These are phyloP conservation scores for Cladophialophora exuberans DNA, from an alignment of 2,329 filamentous ascomycete genomes.

Conservation along the genomic window DNA sequence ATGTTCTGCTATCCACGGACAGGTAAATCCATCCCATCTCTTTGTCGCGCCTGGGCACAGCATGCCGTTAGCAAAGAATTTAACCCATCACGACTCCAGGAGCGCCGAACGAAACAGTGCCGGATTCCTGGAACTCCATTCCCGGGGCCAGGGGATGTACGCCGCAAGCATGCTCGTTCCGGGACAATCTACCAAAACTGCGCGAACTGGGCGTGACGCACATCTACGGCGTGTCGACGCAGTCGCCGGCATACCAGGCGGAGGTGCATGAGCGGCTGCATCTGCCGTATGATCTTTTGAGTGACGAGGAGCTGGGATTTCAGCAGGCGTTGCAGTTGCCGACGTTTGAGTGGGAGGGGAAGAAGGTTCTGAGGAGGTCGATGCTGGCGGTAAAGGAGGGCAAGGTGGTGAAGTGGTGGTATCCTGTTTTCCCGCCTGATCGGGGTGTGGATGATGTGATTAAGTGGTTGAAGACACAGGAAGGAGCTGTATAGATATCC, in stretches of 20 bases:
- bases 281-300: constrained; percentile 47
- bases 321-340: constrained; percentile 41
- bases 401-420: constrained; percentile 46
- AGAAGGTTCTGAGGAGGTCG: constrained; percentile 43
- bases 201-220: constrained; percentile 37
- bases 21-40: constrained; percentile 3
- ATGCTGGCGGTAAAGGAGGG: constrained; percentile 45
- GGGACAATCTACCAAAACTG: constrained; percentile 39
- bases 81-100: constrained; percentile 33
- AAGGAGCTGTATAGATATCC: neutral
- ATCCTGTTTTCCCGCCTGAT: constrained; percentile 49
- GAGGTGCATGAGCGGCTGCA: constrained; percentile 43
- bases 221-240: constrained; percentile 46
- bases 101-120: constrained; percentile 44
- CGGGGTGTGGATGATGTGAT: constrained; percentile 44
- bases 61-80: too few species aligned
- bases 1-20: constrained; percentile 46
- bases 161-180: constrained; percentile 50
- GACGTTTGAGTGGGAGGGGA: constrained; percentile 45
- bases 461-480: constrained; percentile 35
- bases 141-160: constrained; percentile 50
- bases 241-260: constrained; percentile 45
- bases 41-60: too few species aligned
- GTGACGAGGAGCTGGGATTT: constrained; percentile 44
- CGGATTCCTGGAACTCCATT: constrained; percentile 47